phyloP scores from a whole-genome alignment of 2,329 filamentous ascomycete species.

The Monilinia laxa region DNA sequence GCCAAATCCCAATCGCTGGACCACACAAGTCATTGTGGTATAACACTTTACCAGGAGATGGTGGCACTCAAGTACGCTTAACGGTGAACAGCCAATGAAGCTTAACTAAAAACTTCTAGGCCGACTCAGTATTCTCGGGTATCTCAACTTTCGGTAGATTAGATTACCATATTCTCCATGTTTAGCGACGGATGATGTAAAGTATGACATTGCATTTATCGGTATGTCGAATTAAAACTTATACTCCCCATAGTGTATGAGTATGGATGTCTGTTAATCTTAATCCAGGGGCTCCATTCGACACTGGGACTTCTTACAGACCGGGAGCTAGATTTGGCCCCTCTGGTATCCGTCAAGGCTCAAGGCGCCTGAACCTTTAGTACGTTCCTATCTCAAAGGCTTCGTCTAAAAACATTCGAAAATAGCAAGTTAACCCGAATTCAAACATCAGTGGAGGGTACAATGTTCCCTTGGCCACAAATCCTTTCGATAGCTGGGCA shows the following conservation, averaged over 20 bases:
- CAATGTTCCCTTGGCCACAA: conserved; percentile 76
- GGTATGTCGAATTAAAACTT: conserved; percentile 48
- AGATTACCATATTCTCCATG: conserved; percentile 76
- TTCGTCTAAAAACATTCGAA: too few relatives aligned
- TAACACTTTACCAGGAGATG: conserved; percentile 77
- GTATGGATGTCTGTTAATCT: conserved; percentile 12
- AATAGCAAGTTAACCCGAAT: conserved; percentile 43
- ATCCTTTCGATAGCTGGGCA: conserved; percentile 80
- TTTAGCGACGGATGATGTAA: conserved; percentile 64
- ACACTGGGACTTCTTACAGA: conserved; percentile 82
- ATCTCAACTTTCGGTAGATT: conserved; percentile 79
- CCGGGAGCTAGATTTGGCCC: conserved; percentile 83
- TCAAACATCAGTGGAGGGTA: conserved; percentile 70
- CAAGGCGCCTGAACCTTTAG: conserved; percentile 83
- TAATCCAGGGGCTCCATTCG: conserved; percentile 69
- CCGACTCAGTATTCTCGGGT: conserved; percentile 84
- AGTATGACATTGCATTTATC: conserved; percentile 84
- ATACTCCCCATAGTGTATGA: conserved; percentile 21
- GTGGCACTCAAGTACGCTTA: conserved; percentile 69
- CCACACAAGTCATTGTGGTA: conserved; percentile 79
- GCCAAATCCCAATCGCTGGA: conserved; percentile 47
- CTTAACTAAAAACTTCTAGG: conserved; percentile 48
- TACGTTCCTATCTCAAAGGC: conserved; percentile 48
- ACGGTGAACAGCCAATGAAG: conserved; percentile 16
- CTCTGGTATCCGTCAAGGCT: conserved; percentile 82